Evolutionary conservation across 495 filamentous ascomycete genomes (phyloP), one percentile per base, ranked within the genome.

Genomic region (Parathielavia appendiculata): DNA sequence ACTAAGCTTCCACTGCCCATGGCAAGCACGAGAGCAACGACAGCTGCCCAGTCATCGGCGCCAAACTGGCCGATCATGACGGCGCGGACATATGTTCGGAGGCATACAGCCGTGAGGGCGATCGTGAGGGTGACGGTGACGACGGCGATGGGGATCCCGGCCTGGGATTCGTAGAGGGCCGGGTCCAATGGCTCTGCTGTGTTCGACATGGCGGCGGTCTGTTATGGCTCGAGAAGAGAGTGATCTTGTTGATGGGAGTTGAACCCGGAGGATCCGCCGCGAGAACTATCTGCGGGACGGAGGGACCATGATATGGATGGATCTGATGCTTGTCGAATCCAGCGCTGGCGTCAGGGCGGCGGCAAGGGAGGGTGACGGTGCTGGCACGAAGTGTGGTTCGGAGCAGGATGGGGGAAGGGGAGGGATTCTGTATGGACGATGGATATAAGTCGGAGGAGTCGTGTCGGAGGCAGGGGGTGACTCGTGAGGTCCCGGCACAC

Each of bases 51-150:
- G 54, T 79, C 76, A 50, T 79, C 76, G 8, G 63, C 16, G n/a
- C 76, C 76, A 54, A 77, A 70, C 51, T 71, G 71, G 39, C 67
- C 71, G 30, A 77, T 66, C 38, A 77, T 58, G 51, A 64, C 49
- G 19, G 63, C 65, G 40, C 76, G 69, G 43, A 71, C 67, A 54
- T 79, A 77, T 19, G 69, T 59, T 47, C 76, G 68, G 34, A 76
- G 59, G 13, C 58, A 57, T 1, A 79, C 71, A 6, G 67, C 60
- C 3, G 63, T 58, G 32, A 65, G 67, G 47, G 74, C 73, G 13
- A 75, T 34, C 44, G 48, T 12, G 16, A 70, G 58, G 12, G 48
- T 36, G 11, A 58, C 45, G 4, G 59, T 44, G 34, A 69, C 66
- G 8, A 67, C 66, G 30, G 53, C 34, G 44, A 66, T 63, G 35